phyloP scores from a whole-genome alignment of 331 rosid genomes.

The Quercus phellos region DNA sequence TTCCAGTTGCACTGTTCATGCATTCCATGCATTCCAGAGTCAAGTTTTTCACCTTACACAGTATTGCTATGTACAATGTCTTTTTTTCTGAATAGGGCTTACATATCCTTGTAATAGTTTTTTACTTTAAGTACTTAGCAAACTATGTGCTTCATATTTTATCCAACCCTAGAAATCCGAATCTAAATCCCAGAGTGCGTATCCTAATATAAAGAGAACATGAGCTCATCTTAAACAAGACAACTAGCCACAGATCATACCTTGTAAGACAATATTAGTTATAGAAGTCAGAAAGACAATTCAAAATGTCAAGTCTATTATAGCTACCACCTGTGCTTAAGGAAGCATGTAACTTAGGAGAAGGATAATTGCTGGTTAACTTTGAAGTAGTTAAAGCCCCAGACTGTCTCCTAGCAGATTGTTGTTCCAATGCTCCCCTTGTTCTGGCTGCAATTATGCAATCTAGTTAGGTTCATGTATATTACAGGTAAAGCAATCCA shows the following conservation, averaged over 20 bases:
- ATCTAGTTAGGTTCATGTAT: background rate
- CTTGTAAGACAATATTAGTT: too few relatives aligned
- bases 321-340: slow-evolving; percentile 52
- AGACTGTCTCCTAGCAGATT: slow-evolving; percentile 47
- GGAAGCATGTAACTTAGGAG: slow-evolving; percentile 57
- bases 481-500: background rate
- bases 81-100: too few relatives aligned
- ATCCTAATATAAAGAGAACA: background rate
- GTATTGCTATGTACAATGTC: too few relatives aligned
- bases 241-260: background rate
- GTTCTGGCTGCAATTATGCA: slow-evolving; percentile 43
- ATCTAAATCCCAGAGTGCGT: background rate
- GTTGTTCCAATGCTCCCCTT: slow-evolving; percentile 51
- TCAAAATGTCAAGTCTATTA: background rate
- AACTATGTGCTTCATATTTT: background rate
- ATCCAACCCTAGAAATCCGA: background rate
- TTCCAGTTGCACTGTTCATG: background rate
- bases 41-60: too few relatives aligned
- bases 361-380: slow-evolving; percentile 44
- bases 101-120: too few relatives aligned
- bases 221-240: too few relatives aligned
- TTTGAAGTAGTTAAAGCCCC: slow-evolving; percentile 53
- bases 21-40: too few relatives aligned
- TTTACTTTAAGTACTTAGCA: background rate
- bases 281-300: background rate